Evolutionary conservation across 2,329 filamentous ascomycete genomes (phyloP), one percentile per base, ranked within the genome.

Genomic region (Nemania sp.): DNA sequence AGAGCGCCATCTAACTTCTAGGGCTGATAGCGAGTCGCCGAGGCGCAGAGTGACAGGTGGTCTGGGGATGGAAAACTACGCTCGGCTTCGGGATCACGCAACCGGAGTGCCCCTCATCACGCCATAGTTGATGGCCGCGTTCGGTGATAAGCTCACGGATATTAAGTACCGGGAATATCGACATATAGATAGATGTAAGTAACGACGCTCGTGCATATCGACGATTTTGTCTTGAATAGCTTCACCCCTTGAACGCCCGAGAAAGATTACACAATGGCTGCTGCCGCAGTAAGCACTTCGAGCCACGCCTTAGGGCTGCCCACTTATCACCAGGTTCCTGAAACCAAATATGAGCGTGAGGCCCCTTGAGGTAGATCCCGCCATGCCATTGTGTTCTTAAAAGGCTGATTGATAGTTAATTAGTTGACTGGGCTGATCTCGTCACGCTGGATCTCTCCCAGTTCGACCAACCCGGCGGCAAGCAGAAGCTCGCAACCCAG

Each of bases 361-460:
- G 42, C 4, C n/a, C 12, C 40, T 25, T n/a, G 15, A 17, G 25
- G 18, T 12, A 12, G 6, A 12, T 5, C 11, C 10, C 39, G 35
- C 11, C 9, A 5, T 37, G 40, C 13, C 11, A 40, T 17, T 5
- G 11, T 2, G 11, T 40, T 43, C 17, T 54, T 29, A 34, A 21
- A 59, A 45, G 13, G n/a, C n/a, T 29, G 7, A 29, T 7, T 29
- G 7, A 29, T 29, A 29, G 48, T 63, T 6, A 40, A 35, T 49
- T 47, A 72, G 69, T 79, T 45, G 75, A 76, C 29, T 87, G 83
- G 81, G 80, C 83, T 1, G 83, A 87, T 58, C 77, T 87, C 1
- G 77, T 83, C 4, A 86, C 82, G 1, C 77, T 87, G 11, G 84
- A 87, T 60, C 76, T 87, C 0, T 78, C 79, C 35, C 77, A 79